Conservation (phyloP, 306 rosid genomes). For the Ochetophila trinervis region DNA sequence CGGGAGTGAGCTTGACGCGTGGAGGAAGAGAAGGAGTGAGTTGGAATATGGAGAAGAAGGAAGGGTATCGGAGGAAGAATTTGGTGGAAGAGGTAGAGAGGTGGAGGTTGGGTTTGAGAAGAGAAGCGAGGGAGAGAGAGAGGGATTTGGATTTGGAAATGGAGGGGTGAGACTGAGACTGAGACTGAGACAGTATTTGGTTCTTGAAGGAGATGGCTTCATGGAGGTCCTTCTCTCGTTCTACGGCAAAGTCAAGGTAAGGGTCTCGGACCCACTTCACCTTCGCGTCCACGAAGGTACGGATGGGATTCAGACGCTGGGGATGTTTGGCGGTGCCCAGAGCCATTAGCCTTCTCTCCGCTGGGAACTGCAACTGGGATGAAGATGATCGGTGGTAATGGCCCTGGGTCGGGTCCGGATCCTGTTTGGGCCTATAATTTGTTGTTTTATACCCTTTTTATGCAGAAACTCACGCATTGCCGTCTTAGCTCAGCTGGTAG, state of each 20-base stretch:
- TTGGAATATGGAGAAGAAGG: conserved; percentile 51
- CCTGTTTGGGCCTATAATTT: no score
- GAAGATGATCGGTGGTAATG: no score
- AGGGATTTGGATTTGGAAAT: conserved; percentile 43
- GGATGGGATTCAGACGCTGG: conserved; percentile 37
- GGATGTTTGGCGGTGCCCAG: conserved; percentile 33
- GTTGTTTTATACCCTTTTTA: no score
- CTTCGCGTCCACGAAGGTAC: conserved; percentile 60
- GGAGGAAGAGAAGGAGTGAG: conserved; percentile 51
- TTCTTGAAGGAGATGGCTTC: conserved; percentile 57
- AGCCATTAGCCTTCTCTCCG: no score
- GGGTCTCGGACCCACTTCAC: conserved; percentile 87
- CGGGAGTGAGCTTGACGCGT: conserved; percentile 54
- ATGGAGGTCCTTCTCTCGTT: conserved; percentile 68
- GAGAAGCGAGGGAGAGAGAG: conserved; percentile 55
- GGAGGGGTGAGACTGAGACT: conserved; percentile 29
- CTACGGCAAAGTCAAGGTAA: conserved; percentile 60
- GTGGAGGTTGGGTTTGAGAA: conserved; percentile 43
- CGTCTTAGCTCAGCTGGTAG: conserved; percentile 27
- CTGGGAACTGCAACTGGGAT: conserved; percentile 3
- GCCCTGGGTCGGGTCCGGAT: no score
- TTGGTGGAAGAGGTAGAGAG: conserved; percentile 51
- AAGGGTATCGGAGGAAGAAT: conserved; percentile 46
- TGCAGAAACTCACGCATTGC: no score
- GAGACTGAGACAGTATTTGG: conserved; percentile 46